Conservation (phyloP, 306 rosid genomes). For the Malus fusca region DNA sequence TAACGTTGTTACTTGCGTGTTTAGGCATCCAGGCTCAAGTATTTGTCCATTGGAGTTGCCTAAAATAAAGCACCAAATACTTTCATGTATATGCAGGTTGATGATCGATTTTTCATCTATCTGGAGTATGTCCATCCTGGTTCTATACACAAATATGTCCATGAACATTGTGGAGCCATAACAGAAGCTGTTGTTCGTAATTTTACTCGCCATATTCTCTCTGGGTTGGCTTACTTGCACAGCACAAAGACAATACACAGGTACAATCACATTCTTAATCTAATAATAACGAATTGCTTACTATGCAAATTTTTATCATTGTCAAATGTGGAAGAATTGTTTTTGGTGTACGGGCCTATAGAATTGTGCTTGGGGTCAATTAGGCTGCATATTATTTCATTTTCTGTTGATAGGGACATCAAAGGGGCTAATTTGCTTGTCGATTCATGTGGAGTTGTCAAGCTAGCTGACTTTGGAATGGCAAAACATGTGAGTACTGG, state of each 20-base stretch:
- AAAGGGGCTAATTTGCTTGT: constrained; percentile 98
- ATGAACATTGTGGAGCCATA: constrained; percentile 90
- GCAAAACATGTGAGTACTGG: constrained; percentile 76
- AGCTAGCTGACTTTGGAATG: constrained; percentile 99
- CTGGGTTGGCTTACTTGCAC: constrained; percentile 91
- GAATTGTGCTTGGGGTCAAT: background rate
- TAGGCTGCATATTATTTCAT: background rate
- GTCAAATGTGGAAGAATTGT: background rate
- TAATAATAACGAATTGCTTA: background rate
- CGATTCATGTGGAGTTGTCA: constrained; percentile 85
- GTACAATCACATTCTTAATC: constrained; percentile 20
- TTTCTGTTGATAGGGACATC: constrained; percentile 56
- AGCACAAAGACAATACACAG: constrained; percentile 83
- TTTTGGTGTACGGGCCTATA: background rate
- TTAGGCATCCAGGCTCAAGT: constrained; percentile 11
- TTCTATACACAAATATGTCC: constrained; percentile 83
- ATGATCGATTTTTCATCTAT: constrained; percentile 73
- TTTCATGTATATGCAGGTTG: constrained; percentile 47
- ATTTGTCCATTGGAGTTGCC: background rate
- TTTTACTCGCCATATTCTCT: constrained; percentile 92
- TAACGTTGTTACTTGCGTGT: constrained; percentile 14
- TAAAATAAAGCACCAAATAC: constrained; percentile 1
- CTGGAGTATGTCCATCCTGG: constrained; percentile 95
- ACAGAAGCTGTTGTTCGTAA: constrained; percentile 89
- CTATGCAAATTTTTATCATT: background rate